Conservation (phyloP, 169 alveolate genomes). For the Babesia divergens region DNA sequence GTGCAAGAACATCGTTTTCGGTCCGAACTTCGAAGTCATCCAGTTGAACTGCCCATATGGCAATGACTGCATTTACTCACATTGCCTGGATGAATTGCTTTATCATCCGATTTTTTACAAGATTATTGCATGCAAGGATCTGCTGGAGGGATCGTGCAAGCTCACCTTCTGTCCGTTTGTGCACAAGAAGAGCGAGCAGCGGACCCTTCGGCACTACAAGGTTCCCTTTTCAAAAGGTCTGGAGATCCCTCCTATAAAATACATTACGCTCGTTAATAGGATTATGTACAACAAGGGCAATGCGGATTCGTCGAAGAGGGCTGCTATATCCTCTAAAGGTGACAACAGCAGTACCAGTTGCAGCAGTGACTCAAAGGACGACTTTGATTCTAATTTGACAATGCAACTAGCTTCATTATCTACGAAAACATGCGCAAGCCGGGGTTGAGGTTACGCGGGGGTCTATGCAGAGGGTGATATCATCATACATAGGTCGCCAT, state of each 20-base stretch:
- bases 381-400: too few species aligned
- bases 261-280: constrained; percentile 65
- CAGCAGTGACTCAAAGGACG: background rate
- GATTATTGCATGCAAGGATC: constrained; percentile 76
- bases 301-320: background rate
- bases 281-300: constrained; percentile 40
- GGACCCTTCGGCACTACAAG: constrained; percentile 69
- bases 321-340: background rate
- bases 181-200: constrained; percentile 79
- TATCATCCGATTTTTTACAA: constrained; percentile 87
- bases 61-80: constrained; percentile 85
- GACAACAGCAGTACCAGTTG: background rate
- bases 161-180: constrained; percentile 81
- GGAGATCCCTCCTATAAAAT: constrained; percentile 65
- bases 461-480: too few species aligned
- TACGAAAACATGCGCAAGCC: too few species aligned
- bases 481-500: too few species aligned
- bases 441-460: too few species aligned
- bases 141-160: constrained; percentile 76
- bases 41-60: constrained; percentile 77
- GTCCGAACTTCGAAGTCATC: constrained; percentile 68
- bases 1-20: constrained; percentile 77
- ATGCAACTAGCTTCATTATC: too few species aligned
- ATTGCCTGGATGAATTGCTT: constrained; percentile 82
- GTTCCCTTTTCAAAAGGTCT: constrained; percentile 79